Conservation (phyloP, 179 eudicot genomes). For the Camellia oleifera region DNA sequence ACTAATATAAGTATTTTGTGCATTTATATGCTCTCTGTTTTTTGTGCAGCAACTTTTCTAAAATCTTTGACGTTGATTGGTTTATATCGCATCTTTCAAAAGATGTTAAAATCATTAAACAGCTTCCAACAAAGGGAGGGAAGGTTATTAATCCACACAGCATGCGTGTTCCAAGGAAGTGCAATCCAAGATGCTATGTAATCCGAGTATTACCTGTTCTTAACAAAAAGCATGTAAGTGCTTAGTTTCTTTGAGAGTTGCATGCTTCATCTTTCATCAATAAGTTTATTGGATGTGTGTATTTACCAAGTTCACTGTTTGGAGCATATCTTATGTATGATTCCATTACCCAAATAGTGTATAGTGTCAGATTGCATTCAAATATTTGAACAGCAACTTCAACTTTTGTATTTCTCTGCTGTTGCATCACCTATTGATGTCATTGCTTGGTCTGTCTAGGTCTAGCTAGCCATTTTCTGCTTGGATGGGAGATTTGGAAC, state of each 20-base stretch:
- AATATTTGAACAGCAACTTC: neutral
- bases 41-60: conserved; percentile 66
- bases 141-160: conserved; percentile 39
- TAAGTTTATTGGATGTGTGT: neutral
- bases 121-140: conserved; percentile 57
- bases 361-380: neutral
- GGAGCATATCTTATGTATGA: neutral
- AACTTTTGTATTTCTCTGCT: neutral
- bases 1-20: neutral
- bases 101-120: conserved; percentile 66
- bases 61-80: conserved; percentile 74
- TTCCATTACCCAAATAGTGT: neutral
- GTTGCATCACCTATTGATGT: neutral
- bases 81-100: conserved; percentile 57
- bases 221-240: conserved; percentile 64
- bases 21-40: conserved; percentile 16
- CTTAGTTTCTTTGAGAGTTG: conserved; percentile 6
- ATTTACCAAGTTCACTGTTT: neutral
- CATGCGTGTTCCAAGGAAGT: conserved; percentile 77
- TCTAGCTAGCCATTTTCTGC: neutral
- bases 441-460: neutral
- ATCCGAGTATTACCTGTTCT: conserved; percentile 64
- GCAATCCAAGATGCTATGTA: conserved; percentile 54
- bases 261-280: neutral
- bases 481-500: neutral